Evolutionary conservation across 129 eudicot species (phyloP), one percentile per base, ranked within the genome.

Genomic region (Rutidosis leptorrhynchoides): DNA sequence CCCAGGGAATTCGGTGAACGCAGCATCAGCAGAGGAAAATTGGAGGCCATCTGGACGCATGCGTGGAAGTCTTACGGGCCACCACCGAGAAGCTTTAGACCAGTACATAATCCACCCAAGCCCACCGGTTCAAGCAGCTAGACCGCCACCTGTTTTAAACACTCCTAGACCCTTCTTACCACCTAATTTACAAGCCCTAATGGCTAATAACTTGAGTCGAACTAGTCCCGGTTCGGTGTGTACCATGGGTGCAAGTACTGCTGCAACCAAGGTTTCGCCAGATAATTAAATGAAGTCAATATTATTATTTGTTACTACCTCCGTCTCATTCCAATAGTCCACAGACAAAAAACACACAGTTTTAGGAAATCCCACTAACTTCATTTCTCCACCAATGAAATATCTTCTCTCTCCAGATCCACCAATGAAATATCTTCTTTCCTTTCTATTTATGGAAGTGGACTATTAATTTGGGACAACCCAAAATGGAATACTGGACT

Each of bases 21-120:
- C n/a, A n/a, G n/a, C 73, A 35, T 33, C 85, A 23, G 69, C 74
- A 19, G 94, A 85, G 26, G 81, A 77, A 43, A 82, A 81, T 70
- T 86, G 95, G 97, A 67, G 90, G 76, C 97, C 95, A 52, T 61
- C 75, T 2, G 90, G 95, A 10, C 87, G 97, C 3, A 90, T 90
- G 97, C 72, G 97, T 62, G 97, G 97, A 58, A 79, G 84, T 65
- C 77, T 90, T 19, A 77, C 86, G 1, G 95, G 97, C 24, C 70
- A 62, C 69, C 86, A 81, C 75, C 68, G 85, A 10, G 88, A 75
- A 24, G 88, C 86, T 62, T 48, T 81, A 49, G 81, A 73, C 75
- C 94, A 79, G 67, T 74, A 14, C 58, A 79, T 90, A 46, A 75
- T 75, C 69, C 77, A 51, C 24, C 84, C 85, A 7, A 81, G 43